Base-by-base conservation (phyloP, 805 yeast genomes). In the Cyberlindnera sargentensis region DNA sequence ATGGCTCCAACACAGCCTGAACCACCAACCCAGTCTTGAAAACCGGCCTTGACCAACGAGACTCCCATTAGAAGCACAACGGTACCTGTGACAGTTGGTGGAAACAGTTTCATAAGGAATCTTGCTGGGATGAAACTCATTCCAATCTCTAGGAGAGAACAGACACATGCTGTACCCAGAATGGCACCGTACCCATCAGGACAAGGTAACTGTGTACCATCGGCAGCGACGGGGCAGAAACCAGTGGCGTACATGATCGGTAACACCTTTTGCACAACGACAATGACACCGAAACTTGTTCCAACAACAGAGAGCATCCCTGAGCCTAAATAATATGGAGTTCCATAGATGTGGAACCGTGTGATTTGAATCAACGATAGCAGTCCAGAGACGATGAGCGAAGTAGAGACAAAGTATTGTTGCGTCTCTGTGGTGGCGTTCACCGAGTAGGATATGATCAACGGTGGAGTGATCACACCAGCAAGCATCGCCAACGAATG, bases 401-500 rank as follows among this genome's bases (percentile, higher is more conserved):
- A 73, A 11, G 82, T 84, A 6, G 95, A 83, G 42, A 79, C 88
- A 41, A 82, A 67, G 57, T 79, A 84, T 50, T 85, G 84, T 46
- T 73, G 72, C 11, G 67, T 49, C 2, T 63, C 70, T 9, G 68
- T 51, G 28, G 66, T 66, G 40, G 90, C 71, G 58, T 82, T 71
- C n/a, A 91, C 88, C 23, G 75, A 63, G 20, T 69, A 58, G 1
- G 89, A 70, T 36, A 87, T 84, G 47, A 89, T 68, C 42, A 89
- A 64, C 3, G 95, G 91, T 4, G 96, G 95, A 8, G 93, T 72
- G 35, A 84, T 82, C 41, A 89, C 76, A 57, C 96, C 96, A 8
- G 96, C 96, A 66, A 89, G 68, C 96, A 89, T 88, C 27, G 96
- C 80, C 52, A 89, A 64, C 1, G 95, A 71, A 60, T 89, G 97